Evolutionary conservation across 106 monocot species (phyloP).

Genomic region (Xerophyta viscosa): DNA sequence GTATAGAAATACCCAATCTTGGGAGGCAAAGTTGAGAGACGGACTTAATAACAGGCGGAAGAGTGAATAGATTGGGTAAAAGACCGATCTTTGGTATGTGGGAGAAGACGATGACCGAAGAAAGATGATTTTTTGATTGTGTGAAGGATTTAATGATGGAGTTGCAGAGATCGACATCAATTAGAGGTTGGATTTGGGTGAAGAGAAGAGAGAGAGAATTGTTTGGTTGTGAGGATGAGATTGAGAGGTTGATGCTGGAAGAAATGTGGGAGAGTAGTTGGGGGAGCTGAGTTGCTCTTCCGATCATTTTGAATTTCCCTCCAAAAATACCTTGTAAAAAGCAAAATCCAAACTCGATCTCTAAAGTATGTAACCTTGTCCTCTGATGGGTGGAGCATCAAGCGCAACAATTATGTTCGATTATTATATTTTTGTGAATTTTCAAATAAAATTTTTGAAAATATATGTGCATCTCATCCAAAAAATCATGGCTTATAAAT

Average conservation of each 20-base stretch:
- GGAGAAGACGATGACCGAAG: slow-evolving; percentile 15
- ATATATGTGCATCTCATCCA: no score
- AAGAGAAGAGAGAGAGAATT: slow-evolving; percentile 5
- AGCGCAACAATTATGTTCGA: no score
- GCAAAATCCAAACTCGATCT: no score
- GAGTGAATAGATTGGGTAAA: slow-evolving; percentile 8
- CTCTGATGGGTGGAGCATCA: neutral
- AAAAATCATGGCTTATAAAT: no score
- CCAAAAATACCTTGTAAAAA: no score
- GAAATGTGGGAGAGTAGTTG: slow-evolving; percentile 8
- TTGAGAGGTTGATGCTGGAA: slow-evolving; percentile 2
- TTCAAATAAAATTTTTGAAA: no score
- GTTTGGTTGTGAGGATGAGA: neutral
- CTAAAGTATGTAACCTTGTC: no score
- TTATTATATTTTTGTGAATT: no score
- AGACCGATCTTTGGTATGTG: slow-evolving; percentile 1
- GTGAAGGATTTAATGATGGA: slow-evolving; percentile 12
- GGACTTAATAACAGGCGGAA: slow-evolving; percentile 21
- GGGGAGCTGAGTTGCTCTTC: neutral
- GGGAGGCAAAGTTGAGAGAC: slow-evolving; percentile 2
- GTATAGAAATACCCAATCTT: slow-evolving; percentile 2
- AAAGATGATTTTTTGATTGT: neutral
- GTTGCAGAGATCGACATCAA: slow-evolving; percentile 14
- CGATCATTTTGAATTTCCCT: no score
- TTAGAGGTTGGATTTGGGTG: slow-evolving; percentile 7